phyloP scores from a whole-genome alignment of 148 eudicot genomes.

The Pouteria glomerata region DNA sequence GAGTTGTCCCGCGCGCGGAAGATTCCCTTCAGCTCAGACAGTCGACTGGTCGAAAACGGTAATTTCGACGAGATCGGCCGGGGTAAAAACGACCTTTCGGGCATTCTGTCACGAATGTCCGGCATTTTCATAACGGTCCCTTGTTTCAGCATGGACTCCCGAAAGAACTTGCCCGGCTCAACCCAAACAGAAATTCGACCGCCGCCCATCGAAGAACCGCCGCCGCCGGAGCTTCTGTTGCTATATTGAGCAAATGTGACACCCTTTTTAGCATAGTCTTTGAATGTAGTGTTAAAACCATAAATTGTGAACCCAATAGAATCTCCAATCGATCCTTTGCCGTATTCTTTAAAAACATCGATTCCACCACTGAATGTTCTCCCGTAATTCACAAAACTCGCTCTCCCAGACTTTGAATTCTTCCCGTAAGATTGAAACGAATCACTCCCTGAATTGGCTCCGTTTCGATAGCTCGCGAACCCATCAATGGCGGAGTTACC shows the following conservation, averaged over 20 bases:
- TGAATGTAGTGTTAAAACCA: conserved; percentile 67
- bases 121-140: conserved; percentile 72
- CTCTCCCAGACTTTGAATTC: conserved; percentile 44
- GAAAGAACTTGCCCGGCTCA: conserved; percentile 70
- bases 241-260: conserved; percentile 51
- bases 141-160: conserved; percentile 59
- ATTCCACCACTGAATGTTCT: conserved; percentile 63
- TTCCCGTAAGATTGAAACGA: conserved; percentile 53
- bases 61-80: conserved; percentile 55
- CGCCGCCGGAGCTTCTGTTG: conserved; percentile 15
- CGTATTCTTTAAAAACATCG: conserved; percentile 68
- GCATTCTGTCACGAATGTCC: conserved; percentile 74
- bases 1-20: conserved; percentile 44
- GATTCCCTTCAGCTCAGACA: conserved; percentile 30
- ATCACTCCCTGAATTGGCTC: conserved; percentile 68
- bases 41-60: conserved; percentile 41
- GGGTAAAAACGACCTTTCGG: conserved; percentile 80
- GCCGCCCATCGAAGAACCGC: not conserved
- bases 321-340: conserved; percentile 41
- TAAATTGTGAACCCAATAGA: conserved; percentile 50
- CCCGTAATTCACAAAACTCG: conserved; percentile 61
- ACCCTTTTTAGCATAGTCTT: conserved; percentile 66
- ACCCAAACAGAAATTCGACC: conserved; percentile 30
- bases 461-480: conserved; percentile 56
- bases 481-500: conserved; percentile 49